A percentile compares a stretch with the other conserved stretches of the same genome.
Conservation (phyloP, 2,329 filamentous ascomycete genomes). For the Rhynchosporium graminicola region DNA sequence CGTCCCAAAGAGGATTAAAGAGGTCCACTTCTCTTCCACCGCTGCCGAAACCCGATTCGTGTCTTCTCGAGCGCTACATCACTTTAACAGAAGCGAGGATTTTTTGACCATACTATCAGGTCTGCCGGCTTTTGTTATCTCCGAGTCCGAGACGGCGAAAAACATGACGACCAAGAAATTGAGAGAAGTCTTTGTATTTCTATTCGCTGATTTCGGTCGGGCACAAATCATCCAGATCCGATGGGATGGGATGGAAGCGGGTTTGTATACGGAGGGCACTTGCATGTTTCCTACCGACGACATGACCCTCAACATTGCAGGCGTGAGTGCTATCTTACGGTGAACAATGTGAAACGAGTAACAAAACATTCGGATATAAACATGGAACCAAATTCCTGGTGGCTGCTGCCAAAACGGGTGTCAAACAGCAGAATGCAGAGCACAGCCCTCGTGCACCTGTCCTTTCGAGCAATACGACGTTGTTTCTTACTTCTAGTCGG, state of each 20-base stretch:
- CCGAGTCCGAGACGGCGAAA: constrained; percentile 6
- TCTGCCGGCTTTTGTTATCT: constrained; percentile 1
- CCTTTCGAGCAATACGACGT: not conserved
- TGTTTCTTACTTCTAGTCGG: not conserved
- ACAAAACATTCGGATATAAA: not conserved
- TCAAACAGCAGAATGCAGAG: constrained; percentile 15
- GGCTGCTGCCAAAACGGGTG: constrained; percentile 12
- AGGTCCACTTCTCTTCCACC: constrained; percentile 8
- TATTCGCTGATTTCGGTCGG: not conserved
- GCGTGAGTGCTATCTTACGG: not conserved
- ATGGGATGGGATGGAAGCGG: not conserved
- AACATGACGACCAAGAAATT: constrained; percentile 3
- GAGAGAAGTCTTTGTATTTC: not conserved
- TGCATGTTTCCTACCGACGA: not conserved
- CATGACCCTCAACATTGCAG: not conserved
- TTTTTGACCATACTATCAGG: too few species aligned
- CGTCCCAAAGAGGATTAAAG: not conserved
- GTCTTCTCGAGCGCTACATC: not conserved
- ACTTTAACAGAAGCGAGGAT: not conserved
- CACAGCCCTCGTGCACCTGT: not conserved
- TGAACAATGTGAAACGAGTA: not conserved
- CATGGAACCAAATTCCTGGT: not conserved
- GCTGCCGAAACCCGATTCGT: constrained; percentile 6
- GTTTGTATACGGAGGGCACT: not conserved
- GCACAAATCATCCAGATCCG: constrained; percentile 4